phyloP scores from a whole-genome alignment of 2,329 filamentous ascomycete species.

The Fusarium neocosmosporiellum region DNA sequence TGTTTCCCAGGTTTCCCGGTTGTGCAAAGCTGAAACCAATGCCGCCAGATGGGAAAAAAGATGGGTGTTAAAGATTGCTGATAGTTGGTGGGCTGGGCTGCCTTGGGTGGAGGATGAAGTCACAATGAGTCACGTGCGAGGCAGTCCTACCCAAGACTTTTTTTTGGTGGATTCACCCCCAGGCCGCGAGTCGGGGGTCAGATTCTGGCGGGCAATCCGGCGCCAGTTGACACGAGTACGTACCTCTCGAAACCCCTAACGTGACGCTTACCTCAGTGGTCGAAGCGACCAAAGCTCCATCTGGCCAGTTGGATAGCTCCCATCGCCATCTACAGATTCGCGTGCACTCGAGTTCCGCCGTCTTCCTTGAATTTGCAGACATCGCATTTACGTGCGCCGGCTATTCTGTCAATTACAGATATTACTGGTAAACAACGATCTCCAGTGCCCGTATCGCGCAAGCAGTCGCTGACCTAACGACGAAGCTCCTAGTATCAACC shows the following conservation, averaged over 20 bases:
- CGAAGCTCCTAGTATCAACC: constrained; percentile 14
- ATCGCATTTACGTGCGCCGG: not conserved
- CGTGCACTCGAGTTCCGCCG: not conserved
- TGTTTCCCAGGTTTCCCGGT: constrained; percentile 16
- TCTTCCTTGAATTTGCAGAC: not conserved
- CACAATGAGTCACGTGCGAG: constrained; percentile 42
- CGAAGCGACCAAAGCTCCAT: constrained; percentile 39
- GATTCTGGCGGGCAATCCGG: not conserved
- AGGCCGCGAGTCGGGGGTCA: constrained; percentile 4
- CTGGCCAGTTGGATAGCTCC: constrained; percentile 42
- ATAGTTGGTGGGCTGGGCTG: constrained; percentile 45
- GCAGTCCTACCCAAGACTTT: constrained; percentile 31
- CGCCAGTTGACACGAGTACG: constrained; percentile 28
- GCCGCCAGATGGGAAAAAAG: constrained; percentile 33
- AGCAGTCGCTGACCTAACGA: constrained; percentile 21
- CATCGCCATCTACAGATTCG: constrained; percentile 24
- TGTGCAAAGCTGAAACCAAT: constrained; percentile 24
- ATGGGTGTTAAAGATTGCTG: constrained; percentile 40
- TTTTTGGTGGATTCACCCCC: constrained; percentile 14
- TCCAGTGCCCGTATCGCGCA: not conserved
- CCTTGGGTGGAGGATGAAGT: constrained; percentile 45
- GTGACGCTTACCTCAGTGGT: constrained; percentile 18
- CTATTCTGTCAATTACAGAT: not conserved
- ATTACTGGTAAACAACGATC: constrained; percentile 7
- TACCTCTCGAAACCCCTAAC: constrained; percentile 20